A percentile compares a stretch with the other conserved stretches of the same genome.
phyloP scores from a whole-genome alignment of 2,329 filamentous ascomycete genomes.

The Tolypocladium inflatum region DNA sequence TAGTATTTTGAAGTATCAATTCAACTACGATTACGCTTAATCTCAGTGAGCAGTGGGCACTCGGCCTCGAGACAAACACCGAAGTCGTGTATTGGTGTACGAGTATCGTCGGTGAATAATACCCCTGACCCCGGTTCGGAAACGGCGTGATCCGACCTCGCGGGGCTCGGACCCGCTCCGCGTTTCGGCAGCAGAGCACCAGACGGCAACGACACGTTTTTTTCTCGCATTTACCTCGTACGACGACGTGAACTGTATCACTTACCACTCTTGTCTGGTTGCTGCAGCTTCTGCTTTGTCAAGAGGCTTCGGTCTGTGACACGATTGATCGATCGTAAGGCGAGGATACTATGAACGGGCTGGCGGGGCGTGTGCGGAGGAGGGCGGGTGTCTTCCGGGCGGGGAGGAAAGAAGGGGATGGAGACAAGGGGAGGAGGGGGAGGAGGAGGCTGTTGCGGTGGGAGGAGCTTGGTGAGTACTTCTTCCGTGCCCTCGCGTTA shows the following conservation, averaged over 20 bases:
- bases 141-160: neutral
- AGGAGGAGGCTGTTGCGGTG: neutral
- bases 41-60: neutral
- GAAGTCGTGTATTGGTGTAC: neutral
- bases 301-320: neutral
- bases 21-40: neutral
- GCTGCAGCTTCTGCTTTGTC: neutral
- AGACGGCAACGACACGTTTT: neutral
- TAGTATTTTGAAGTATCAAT: neutral
- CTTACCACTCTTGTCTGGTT: too few relatives aligned
- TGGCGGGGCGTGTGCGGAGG: neutral
- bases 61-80: neutral
- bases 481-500: too few relatives aligned
- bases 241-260: neutral
- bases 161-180: neutral
- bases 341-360: neutral
- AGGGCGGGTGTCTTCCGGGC: neutral
- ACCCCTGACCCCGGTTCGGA: neutral
- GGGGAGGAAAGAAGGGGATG: neutral
- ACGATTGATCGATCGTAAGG: neutral
- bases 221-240: neutral
- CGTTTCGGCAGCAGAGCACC: neutral
- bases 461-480: neutral
- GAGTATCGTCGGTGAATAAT: neutral
- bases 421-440: neutral